phyloP scores from a whole-genome alignment of 305 asterid genomes.

The Fraxinus paxiana region DNA sequence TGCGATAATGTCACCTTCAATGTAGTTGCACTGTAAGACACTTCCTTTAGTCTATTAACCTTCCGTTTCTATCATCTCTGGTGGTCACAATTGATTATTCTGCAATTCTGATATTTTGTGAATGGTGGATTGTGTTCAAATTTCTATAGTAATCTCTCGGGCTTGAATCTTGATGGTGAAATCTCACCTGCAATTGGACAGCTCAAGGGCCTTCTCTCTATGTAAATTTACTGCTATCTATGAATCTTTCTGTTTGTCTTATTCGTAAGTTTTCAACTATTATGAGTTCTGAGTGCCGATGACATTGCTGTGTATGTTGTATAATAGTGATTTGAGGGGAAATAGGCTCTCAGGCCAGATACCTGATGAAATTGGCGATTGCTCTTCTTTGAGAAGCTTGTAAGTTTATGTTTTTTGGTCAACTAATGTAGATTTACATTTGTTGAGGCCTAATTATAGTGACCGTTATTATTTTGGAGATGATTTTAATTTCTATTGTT shows the following conservation, averaged over 20 bases:
- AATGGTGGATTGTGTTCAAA: background rate
- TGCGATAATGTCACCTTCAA: conserved; percentile 91
- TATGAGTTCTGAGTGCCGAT: background rate
- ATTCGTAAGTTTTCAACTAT: background rate
- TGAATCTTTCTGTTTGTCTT: background rate
- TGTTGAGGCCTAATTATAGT: background rate
- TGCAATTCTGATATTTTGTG: background rate
- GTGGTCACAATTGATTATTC: background rate
- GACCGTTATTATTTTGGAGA: background rate
- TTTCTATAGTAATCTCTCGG: conserved; percentile 41
- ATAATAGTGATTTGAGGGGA: conserved; percentile 63
- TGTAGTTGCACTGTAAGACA: conserved; percentile 76
- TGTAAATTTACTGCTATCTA: conserved; percentile 35
- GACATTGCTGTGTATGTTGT: conserved; percentile 1
- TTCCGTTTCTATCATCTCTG: background rate
- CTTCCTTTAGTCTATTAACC: background rate
- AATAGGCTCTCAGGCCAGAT: conserved; percentile 86
- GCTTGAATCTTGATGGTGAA: conserved; percentile 53
- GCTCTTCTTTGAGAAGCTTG: conserved; percentile 60
- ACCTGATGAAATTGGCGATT: conserved; percentile 97
- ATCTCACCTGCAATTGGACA: conserved; percentile 77
- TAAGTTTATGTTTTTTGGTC: conserved; percentile 25
- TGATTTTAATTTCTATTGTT: background rate
- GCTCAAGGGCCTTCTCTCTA: conserved; percentile 58
- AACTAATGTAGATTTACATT: background rate